Conservation (phyloP, 1,284 basidiomycete genomes). For the Thecaphora thlaspeos region DNA sequence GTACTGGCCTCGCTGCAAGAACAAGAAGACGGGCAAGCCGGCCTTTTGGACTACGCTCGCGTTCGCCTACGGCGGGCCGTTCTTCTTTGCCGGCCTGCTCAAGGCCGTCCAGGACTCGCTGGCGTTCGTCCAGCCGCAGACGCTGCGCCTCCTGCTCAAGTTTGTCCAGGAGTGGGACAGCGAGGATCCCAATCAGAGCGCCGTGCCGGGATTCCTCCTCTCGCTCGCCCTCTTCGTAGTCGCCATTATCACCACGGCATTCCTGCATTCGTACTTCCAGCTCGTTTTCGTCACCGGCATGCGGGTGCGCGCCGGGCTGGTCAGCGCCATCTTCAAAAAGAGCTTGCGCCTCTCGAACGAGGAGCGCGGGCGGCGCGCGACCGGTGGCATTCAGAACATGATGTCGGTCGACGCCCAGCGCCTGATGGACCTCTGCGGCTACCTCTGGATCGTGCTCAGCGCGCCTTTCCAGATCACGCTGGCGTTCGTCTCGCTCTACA, state of each 20-base stretch:
- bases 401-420: slow-evolving; percentile 64
- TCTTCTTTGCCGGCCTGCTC: slow-evolving; percentile 76
- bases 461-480: slow-evolving; percentile 62
- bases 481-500: slow-evolving; percentile 61
- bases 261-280: slow-evolving; percentile 73
- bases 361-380: slow-evolving; percentile 22
- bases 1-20: slow-evolving; percentile 66
- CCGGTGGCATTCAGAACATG: slow-evolving; percentile 62
- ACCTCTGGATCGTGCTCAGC: slow-evolving; percentile 57
- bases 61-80: slow-evolving; percentile 76
- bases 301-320: slow-evolving; percentile 60
- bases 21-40: slow-evolving; percentile 64
- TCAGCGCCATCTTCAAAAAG: slow-evolving; percentile 64
- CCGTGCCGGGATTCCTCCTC: slow-evolving; percentile 44
- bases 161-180: slow-evolving; percentile 36
- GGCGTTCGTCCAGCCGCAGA: slow-evolving; percentile 51
- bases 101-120: slow-evolving; percentile 60
- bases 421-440: slow-evolving; percentile 37
- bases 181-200: slow-evolving; percentile 12
- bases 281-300: slow-evolving; percentile 60
- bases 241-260: slow-evolving; percentile 70
- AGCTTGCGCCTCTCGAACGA: slow-evolving; percentile 62
- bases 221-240: slow-evolving; percentile 66
- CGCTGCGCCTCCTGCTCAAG: slow-evolving; percentile 49
- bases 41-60: slow-evolving; percentile 66